Conservation (phyloP, 805 yeast species). For the Candida methanosorbosa region DNA sequence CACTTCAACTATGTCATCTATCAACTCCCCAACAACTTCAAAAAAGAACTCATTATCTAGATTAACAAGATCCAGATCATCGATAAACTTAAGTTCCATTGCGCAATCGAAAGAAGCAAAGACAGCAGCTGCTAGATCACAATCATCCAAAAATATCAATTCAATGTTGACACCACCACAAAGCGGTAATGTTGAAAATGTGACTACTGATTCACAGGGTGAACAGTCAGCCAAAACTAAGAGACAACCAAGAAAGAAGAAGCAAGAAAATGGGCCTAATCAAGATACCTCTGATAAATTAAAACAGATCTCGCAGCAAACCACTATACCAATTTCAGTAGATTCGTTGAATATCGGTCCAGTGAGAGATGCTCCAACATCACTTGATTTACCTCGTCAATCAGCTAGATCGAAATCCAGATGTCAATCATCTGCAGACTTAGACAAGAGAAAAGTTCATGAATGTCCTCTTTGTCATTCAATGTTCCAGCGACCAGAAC, state of each 20-base stretch:
- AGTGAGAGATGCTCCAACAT: slow-evolving; percentile 7
- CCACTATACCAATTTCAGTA: not conserved
- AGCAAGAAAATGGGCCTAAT: not conserved
- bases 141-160: slow-evolving; percentile 1
- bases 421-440: slow-evolving; percentile 15
- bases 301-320: not conserved
- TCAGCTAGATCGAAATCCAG: slow-evolving; percentile 26
- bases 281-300: not conserved
- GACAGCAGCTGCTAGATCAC: slow-evolving; percentile 16
- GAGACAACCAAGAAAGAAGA: slow-evolving; percentile 15
- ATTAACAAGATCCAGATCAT: slow-evolving; percentile 37
- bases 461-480: slow-evolving; percentile 57
- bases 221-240: not conserved
- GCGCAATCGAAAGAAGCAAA: slow-evolving; percentile 28
- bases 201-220: not conserved
- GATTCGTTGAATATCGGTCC: not conserved
- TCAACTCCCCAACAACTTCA: not conserved
- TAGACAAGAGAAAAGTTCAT: slow-evolving; percentile 47
- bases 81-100: slow-evolving; percentile 46
- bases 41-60: not conserved
- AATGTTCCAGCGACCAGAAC: slow-evolving; percentile 62
- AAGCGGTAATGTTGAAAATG: not conserved
- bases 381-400: slow-evolving; percentile 23
- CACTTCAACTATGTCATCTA: not conserved
- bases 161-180: slow-evolving; percentile 4